These are phyloP conservation scores for Intubia oerlemansii DNA, from an alignment of 2,329 filamentous ascomycete species.

Conservation along the genomic window DNA sequence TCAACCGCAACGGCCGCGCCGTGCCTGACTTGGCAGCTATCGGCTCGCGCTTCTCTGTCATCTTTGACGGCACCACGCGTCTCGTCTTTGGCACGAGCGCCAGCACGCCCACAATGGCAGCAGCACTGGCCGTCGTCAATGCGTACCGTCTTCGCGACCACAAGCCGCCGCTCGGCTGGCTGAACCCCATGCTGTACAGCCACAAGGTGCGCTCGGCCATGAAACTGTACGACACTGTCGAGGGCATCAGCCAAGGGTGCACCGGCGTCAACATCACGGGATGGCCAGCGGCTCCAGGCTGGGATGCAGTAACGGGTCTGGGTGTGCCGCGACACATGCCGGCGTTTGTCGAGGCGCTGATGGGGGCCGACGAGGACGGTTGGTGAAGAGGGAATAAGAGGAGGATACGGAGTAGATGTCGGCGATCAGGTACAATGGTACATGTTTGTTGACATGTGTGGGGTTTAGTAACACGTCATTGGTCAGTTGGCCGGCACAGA, in stretches of 20 bases:
- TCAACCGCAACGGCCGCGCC: conserved; percentile 25
- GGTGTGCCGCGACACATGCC: conserved; percentile 23
- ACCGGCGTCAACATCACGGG: conserved; percentile 14
- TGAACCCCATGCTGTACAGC: conserved; percentile 28
- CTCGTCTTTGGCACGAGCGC: conserved; percentile 24
- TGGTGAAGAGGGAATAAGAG: too few species aligned
- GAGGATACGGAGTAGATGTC: too few species aligned
- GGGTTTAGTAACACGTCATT: too few species aligned
- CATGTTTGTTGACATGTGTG: too few species aligned
- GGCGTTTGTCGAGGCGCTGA: conserved; percentile 1
- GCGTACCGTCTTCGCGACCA: conserved; percentile 26
- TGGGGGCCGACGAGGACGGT: too few species aligned
- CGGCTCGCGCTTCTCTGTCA: conserved; percentile 30
- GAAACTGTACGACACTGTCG: conserved; percentile 19
- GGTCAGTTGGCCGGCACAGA: too few species aligned
- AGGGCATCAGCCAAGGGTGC: conserved; percentile 20
- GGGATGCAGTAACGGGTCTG: conserved; percentile 27
- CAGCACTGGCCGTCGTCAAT: conserved; percentile 32
- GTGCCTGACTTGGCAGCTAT: conserved; percentile 32
- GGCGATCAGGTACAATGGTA: too few species aligned
- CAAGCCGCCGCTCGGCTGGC: conserved; percentile 28
- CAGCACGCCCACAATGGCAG: conserved; percentile 30
- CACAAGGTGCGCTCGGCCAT: conserved; percentile 11
- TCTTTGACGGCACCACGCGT: conserved; percentile 11
- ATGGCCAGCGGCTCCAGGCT: conserved; percentile 23